phyloP scores from a whole-genome alignment of 768 basidiomycete species.

The Rhizopogon vesiculosus region DNA sequence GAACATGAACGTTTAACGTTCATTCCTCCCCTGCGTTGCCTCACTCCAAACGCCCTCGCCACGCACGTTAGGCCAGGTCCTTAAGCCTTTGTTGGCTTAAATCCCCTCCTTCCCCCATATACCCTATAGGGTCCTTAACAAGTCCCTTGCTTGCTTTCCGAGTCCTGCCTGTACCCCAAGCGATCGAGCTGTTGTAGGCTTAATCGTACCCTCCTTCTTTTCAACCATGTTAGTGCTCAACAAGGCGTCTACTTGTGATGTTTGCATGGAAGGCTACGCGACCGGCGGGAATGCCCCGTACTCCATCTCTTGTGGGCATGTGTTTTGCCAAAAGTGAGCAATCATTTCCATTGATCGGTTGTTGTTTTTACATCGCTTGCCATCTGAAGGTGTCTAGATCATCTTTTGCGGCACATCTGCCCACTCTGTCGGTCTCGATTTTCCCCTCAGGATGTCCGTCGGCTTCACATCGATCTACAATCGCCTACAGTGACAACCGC shows the following conservation, averaged over 20 bases:
- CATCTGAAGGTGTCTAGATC: constrained; percentile 47
- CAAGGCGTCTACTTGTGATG: constrained; percentile 65
- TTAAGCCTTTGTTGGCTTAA: constrained; percentile 7
- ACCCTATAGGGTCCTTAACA: constrained; percentile 27
- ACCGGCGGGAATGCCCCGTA: constrained; percentile 51
- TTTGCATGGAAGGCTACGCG: constrained; percentile 65
- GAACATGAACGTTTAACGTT: constrained; percentile 4
- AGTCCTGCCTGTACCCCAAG: background rate
- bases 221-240: constrained; percentile 63
- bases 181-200: background rate
- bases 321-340: constrained; percentile 50
- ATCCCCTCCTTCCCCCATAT: constrained; percentile 18
- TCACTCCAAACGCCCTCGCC: constrained; percentile 19
- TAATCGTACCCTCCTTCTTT: constrained; percentile 15
- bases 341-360: constrained; percentile 14
- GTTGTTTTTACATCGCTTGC: constrained; percentile 4
- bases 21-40: constrained; percentile 17
- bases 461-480: constrained; percentile 54
- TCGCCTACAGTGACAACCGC: constrained; percentile 26
- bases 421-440: constrained; percentile 62
- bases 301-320: constrained; percentile 67
- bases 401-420: constrained; percentile 45
- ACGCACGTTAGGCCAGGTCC: constrained; percentile 26
- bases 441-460: constrained; percentile 39
- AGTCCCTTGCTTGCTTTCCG: constrained; percentile 22